Conservation (phyloP, 106 monocot genomes). For the Hemerocallis citrina region DNA sequence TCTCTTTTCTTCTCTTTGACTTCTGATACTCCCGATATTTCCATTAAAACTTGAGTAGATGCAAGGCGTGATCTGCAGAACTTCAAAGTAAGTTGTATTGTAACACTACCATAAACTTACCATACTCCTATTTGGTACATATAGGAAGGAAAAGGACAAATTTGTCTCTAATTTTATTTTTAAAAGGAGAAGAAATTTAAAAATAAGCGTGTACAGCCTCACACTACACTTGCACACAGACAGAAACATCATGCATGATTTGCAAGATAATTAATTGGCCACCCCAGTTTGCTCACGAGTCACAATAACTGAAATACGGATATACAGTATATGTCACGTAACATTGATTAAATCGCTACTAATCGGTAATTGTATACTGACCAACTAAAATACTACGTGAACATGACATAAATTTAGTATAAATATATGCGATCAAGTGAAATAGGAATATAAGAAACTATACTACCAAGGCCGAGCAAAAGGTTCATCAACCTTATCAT, state of each 20-base stretch:
- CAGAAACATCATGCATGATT: not conserved
- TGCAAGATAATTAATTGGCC: not conserved
- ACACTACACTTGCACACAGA: too few relatives aligned
- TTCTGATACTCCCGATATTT: slow-evolving; percentile 19
- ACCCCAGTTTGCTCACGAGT: not conserved
- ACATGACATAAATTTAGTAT: too few relatives aligned
- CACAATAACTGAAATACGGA: too few relatives aligned
- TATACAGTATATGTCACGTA: too few relatives aligned
- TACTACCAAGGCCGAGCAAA: too few relatives aligned
- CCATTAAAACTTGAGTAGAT: slow-evolving; percentile 38
- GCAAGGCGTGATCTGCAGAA: slow-evolving; percentile 58
- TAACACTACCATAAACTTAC: not conserved
- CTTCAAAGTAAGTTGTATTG: not conserved
- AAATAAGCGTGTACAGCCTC: too few relatives aligned
- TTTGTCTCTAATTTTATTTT: not conserved
- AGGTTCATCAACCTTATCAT: too few relatives aligned
- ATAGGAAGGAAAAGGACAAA: not conserved
- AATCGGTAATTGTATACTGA: too few relatives aligned
- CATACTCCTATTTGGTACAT: not conserved
- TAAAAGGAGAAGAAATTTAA: not conserved
- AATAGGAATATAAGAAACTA: too few relatives aligned
- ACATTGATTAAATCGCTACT: too few relatives aligned
- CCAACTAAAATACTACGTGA: too few relatives aligned
- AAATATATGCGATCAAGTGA: too few relatives aligned
- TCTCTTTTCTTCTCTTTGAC: slow-evolving; percentile 23